phyloP scores from a whole-genome alignment of 2,329 filamentous ascomycete species.

The Trichoderma atrobrunneum region DNA sequence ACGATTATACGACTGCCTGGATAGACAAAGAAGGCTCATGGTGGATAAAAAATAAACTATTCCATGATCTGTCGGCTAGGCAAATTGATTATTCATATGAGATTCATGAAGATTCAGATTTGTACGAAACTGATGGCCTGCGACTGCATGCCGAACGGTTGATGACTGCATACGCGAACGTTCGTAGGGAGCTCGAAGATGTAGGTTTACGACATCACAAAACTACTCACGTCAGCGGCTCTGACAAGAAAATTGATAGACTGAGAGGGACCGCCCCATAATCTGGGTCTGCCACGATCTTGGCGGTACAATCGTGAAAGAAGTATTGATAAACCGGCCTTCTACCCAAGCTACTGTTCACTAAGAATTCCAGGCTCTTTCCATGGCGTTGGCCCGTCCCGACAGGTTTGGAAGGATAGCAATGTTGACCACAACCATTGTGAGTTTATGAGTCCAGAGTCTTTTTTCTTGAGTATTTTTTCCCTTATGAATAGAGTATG shows the following conservation, averaged over 20 bases:
- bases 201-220: not conserved
- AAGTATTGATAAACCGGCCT: not conserved
- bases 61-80: not conserved
- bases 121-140: not conserved
- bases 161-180: not conserved
- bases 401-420: not conserved
- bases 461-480: no score
- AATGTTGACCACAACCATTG: not conserved
- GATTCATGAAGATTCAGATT: not conserved
- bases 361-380: not conserved
- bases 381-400: not conserved
- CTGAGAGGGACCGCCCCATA: not conserved
- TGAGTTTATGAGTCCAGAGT: not conserved
- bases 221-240: not conserved
- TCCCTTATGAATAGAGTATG: no score
- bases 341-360: not conserved
- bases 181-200: not conserved
- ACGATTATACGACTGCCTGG: not conserved
- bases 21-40: not conserved
- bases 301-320: not conserved
- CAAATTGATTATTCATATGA: not conserved
- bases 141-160: not conserved
- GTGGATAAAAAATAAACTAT: not conserved
- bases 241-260: not conserved
- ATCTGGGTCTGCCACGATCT: not conserved